Percentiles rank a stretch among this genome's conserved stretches.
phyloP scores from a whole-genome alignment of 345 rosid genomes.

The Pseudoturritis turrita region DNA sequence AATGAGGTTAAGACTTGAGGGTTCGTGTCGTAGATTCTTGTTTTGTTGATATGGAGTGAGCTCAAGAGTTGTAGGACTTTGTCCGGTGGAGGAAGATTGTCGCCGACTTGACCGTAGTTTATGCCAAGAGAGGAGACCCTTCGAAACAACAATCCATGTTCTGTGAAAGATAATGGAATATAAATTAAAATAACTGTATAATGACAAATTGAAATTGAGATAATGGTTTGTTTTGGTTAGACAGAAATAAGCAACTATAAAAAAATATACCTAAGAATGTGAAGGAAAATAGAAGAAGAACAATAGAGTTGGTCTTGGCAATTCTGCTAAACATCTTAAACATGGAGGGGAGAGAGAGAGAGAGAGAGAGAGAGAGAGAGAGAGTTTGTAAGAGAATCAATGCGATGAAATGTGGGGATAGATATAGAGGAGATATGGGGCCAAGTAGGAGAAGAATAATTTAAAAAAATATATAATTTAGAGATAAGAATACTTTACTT shows the following conservation, averaged over 20 bases:
- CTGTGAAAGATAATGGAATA: conserved; percentile 25
- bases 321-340: conserved; percentile 27
- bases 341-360: conserved; percentile 23
- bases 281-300: conserved; percentile 38
- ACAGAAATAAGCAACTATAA: not conserved
- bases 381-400: conserved; percentile 24
- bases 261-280: conserved; percentile 44
- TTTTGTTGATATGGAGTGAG: conserved; percentile 57
- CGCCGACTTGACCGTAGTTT: conserved; percentile 87
- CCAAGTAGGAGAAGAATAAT: conserved; percentile 17
- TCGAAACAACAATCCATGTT: conserved; percentile 34
- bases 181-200: not conserved
- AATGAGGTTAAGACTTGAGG: conserved; percentile 73
- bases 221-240: not conserved
- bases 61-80: conserved; percentile 61
- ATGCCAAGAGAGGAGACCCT: conserved; percentile 68
- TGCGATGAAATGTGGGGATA: conserved; percentile 18
- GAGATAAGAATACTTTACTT: conserved; percentile 50
- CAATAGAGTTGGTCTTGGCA: conserved; percentile 23
- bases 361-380: not conserved
- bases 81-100: conserved; percentile 72
- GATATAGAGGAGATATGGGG: conserved; percentile 22
- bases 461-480: conserved; percentile 6
- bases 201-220: not conserved
- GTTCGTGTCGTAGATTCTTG: conserved; percentile 85